Evolutionary conservation across 345 rosid species (phyloP).

Genomic region (Eucalyptus rudis): DNA sequence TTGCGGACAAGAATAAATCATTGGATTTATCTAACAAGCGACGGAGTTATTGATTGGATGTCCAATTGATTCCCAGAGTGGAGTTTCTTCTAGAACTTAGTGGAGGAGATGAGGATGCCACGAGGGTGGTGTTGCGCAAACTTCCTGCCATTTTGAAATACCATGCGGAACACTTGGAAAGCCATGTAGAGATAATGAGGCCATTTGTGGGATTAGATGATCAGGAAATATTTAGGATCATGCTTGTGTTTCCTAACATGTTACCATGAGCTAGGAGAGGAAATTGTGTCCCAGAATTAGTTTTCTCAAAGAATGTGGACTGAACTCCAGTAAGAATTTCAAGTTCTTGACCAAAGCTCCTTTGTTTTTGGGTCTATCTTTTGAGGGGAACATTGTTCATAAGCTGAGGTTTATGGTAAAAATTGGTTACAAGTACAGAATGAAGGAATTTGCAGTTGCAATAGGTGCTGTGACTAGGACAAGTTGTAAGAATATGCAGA

Average conservation of each 20-base stretch:
- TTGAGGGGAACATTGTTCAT: no score
- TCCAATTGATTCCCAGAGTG: no score
- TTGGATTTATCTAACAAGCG: neutral
- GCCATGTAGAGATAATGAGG: slow-evolving; percentile 47
- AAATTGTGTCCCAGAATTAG: slow-evolving; percentile 11
- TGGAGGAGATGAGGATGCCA: no score
- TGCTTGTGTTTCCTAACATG: slow-evolving; percentile 47
- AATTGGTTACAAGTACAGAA: slow-evolving; percentile 9
- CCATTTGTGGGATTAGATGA: slow-evolving; percentile 51
- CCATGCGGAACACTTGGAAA: slow-evolving; percentile 32
- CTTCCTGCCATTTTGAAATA: slow-evolving; percentile 59
- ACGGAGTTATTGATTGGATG: no score
- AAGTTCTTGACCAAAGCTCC: no score
- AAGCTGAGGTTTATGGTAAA: no score
- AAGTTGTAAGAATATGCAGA: slow-evolving; percentile 54
- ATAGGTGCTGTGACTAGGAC: slow-evolving; percentile 66
- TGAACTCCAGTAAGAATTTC: slow-evolving; percentile 31
- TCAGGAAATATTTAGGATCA: slow-evolving; percentile 48
- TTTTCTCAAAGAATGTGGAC: slow-evolving; percentile 46
- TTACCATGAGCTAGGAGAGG: slow-evolving; percentile 58
- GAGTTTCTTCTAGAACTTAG: no score
- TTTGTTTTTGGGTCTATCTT: no score
- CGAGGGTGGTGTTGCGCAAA: slow-evolving; percentile 2
- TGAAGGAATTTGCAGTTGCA: slow-evolving; percentile 49
- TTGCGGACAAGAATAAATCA: neutral